Evolutionary conservation across 169 alveolate genomes (phyloP).

Genomic region (Cardiosporidium cionae): DNA sequence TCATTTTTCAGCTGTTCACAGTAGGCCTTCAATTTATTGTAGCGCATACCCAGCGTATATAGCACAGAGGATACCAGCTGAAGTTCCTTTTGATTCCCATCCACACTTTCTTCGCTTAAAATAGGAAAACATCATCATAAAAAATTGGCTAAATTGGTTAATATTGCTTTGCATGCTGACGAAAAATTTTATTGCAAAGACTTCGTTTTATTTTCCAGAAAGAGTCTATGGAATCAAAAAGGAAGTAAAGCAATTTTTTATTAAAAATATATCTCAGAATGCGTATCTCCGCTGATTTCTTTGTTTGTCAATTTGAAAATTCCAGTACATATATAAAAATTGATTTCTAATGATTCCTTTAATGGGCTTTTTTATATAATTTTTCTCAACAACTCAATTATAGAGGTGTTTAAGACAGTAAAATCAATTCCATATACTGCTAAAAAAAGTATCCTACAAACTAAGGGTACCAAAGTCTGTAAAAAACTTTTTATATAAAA

Average conservation of each 20-base stretch:
- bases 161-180: not conserved
- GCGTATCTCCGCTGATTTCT: not conserved
- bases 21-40: slow-evolving; percentile 8
- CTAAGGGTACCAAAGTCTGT: no score
- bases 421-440: no score
- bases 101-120: slow-evolving; percentile 12
- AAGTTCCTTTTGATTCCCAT: slow-evolving; percentile 3
- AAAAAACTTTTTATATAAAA: no score
- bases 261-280: not conserved
- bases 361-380: no score
- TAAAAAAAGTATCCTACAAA: no score
- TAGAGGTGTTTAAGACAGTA: no score
- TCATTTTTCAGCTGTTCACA: slow-evolving; percentile 16
- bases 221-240: no score
- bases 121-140: not conserved
- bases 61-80: slow-evolving; percentile 10
- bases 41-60: slow-evolving; percentile 6
- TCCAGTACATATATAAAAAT: no score
- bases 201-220: not conserved
- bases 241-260: not conserved
- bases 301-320: no score
- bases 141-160: not conserved
- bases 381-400: no score
- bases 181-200: not conserved
- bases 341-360: no score